Conservation (phyloP, 768 basidiomycete genomes). For the Suillus occidentalis region DNA sequence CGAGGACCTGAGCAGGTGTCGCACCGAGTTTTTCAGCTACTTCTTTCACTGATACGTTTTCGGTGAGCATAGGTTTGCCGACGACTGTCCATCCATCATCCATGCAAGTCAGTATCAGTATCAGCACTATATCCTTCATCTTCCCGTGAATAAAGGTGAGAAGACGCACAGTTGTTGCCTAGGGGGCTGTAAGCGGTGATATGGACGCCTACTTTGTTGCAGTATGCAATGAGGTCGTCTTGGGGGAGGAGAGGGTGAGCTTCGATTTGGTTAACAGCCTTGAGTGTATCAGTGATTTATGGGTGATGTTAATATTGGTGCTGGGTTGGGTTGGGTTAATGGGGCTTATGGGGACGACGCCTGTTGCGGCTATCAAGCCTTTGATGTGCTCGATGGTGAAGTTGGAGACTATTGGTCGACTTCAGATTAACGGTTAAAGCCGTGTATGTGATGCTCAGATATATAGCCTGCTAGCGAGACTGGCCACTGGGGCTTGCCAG, state of each 20-base stretch:
- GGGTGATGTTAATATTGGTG: no score
- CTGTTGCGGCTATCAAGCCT: no score
- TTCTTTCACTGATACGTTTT: constrained; percentile 57
- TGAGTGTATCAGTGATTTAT: no score
- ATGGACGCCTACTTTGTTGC: constrained; percentile 68
- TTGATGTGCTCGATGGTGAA: no score
- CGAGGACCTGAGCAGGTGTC: constrained; percentile 76
- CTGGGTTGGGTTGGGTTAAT: no score
- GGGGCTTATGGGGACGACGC: no score
- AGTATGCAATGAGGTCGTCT: constrained; percentile 68
- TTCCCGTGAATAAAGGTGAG: neutral
- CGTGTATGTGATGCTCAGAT: neutral
- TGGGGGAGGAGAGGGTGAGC: constrained; percentile 80
- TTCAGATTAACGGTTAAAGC: neutral
- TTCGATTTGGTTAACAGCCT: constrained; percentile 79
- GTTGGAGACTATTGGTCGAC: neutral
- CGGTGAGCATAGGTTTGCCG: constrained; percentile 65
- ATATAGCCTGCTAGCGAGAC: no score
- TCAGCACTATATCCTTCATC: no score
- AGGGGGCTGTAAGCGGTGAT: constrained; percentile 72
- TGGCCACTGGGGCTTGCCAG: no score
- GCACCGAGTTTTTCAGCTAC: constrained; percentile 64
- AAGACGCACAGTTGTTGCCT: constrained; percentile 69
- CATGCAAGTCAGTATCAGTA: neutral
- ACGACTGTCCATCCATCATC: no score